Percentiles rank a stretch among this genome's conserved stretches.
phyloP scores from a whole-genome alignment of 192 early-diverging fungal species.

The Gigaspora rosea region DNA sequence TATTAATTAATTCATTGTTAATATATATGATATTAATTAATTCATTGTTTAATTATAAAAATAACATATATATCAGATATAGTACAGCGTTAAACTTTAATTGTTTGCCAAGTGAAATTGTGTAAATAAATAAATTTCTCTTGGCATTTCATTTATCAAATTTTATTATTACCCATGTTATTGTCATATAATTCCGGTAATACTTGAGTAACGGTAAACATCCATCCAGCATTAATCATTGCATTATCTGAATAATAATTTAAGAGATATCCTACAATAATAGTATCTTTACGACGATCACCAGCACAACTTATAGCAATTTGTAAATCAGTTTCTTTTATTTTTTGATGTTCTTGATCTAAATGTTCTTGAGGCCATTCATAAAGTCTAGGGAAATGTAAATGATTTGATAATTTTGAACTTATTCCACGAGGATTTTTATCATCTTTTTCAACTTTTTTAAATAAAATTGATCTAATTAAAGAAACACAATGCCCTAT shows the following conservation, averaged over 20 bases:
- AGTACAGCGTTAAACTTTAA: too few relatives aligned
- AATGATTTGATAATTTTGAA: neutral
- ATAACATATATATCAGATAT: too few relatives aligned
- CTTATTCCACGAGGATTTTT: neutral
- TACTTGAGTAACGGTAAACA: neutral
- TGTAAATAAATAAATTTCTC: too few relatives aligned
- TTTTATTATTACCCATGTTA: neutral
- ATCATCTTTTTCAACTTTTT: neutral
- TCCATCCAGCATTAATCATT: slow-evolving; percentile 22
- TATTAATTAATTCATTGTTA: too few relatives aligned
- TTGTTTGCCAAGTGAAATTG: too few relatives aligned
- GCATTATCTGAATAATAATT: slow-evolving; percentile 20
- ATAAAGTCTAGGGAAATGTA: neutral
- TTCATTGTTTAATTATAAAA: too few relatives aligned
- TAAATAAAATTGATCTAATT: neutral
- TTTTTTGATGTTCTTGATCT: too few relatives aligned
- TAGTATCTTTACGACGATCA: neutral
- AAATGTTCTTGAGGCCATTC: neutral
- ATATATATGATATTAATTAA: too few relatives aligned
- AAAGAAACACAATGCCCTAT: neutral
- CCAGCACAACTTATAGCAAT: neutral
- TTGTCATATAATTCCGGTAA: neutral
- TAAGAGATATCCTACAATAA: neutral
- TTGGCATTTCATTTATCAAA: too few relatives aligned
- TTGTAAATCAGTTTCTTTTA: slow-evolving; percentile 8